These are phyloP conservation scores for Penicillium pulvis DNA, from an alignment of 495 filamentous ascomycete genomes.

Conservation along the genomic window DNA sequence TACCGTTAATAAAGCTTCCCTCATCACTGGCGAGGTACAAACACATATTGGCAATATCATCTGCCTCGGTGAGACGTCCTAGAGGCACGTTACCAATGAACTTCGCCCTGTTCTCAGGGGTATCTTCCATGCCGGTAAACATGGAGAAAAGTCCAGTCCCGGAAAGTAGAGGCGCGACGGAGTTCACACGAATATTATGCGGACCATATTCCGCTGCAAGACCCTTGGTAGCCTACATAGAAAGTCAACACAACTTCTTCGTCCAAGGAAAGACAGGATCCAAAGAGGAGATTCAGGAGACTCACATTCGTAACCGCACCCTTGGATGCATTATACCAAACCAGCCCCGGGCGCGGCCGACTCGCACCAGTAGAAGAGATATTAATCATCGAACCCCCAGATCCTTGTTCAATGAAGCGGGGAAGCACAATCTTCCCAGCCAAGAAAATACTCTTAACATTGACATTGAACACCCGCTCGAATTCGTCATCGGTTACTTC, in stretches of 20 bases:
- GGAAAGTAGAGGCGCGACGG: slow-evolving; percentile 61
- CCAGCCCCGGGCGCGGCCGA: slow-evolving; percentile 64
- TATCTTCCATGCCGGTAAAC: slow-evolving; percentile 68
- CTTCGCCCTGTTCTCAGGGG: slow-evolving; percentile 66
- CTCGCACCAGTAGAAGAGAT: slow-evolving; percentile 65
- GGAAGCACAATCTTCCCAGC: slow-evolving; percentile 55
- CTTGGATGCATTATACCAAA: slow-evolving; percentile 73
- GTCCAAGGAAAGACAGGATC: slow-evolving; percentile 37
- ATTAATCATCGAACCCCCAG: slow-evolving; percentile 66
- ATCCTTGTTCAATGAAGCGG: slow-evolving; percentile 55
- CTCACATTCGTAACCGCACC: slow-evolving; percentile 64
- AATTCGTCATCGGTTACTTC: slow-evolving; percentile 70
- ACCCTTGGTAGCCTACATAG: slow-evolving; percentile 57
- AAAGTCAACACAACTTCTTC: not conserved
- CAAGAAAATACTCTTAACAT: slow-evolving; percentile 62
- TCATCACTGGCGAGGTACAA: slow-evolving; percentile 69
- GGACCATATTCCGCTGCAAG: slow-evolving; percentile 69
- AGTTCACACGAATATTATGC: slow-evolving; percentile 66
- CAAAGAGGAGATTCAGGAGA: not conserved
- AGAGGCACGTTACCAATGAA: slow-evolving; percentile 69
- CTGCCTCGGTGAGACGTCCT: slow-evolving; percentile 61
- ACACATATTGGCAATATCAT: slow-evolving; percentile 68
- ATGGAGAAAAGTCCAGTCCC: slow-evolving; percentile 65
- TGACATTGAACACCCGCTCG: slow-evolving; percentile 66
- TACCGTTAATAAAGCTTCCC: slow-evolving; percentile 69